A percentile compares a stretch with the other conserved stretches of the same genome.
These are phyloP conservation scores for Shiraia bambusicola DNA, from an alignment of 2,329 filamentous ascomycete genomes.

Conservation along the genomic window DNA sequence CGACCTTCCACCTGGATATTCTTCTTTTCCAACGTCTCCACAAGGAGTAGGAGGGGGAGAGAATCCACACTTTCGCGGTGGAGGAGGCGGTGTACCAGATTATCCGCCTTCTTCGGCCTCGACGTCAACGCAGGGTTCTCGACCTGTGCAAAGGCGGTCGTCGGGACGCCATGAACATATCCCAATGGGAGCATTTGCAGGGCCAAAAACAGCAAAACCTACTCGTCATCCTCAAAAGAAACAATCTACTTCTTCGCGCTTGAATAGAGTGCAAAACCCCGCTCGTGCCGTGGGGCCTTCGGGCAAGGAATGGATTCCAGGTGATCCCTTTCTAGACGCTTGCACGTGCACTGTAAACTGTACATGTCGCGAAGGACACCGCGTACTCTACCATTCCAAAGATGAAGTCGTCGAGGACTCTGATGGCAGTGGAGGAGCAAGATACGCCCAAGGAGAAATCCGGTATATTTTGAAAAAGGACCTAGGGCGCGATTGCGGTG, in stretches of 20 bases:
- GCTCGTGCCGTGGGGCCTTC: slow-evolving; percentile 14
- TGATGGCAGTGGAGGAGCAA: slow-evolving; percentile 3
- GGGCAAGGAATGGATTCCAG: slow-evolving; percentile 25
- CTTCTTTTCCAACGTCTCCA: slow-evolving; percentile 2
- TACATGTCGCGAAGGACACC: slow-evolving; percentile 30
- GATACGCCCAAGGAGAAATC: slow-evolving; percentile 24
- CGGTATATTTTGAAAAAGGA: slow-evolving; percentile 30
- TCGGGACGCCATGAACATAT: slow-evolving; percentile 11
- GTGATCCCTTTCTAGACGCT: slow-evolving; percentile 30
- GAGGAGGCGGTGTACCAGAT: no score
- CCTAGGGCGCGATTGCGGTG: slow-evolving; percentile 29
- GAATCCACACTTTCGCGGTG: neutral
- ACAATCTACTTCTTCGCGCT: slow-evolving; percentile 5
- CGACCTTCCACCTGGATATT: slow-evolving; percentile 9
- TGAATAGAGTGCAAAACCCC: slow-evolving; percentile 13
- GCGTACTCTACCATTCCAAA: slow-evolving; percentile 25
- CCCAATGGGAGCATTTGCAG: slow-evolving; percentile 18
- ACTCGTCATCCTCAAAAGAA: slow-evolving; percentile 1
- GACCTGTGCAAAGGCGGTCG: neutral
- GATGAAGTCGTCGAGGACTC: neutral
- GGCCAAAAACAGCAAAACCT: neutral
- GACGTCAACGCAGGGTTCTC: neutral
- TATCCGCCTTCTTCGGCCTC: no score
- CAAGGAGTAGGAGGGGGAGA: neutral
- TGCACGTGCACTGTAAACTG: slow-evolving; percentile 35